Conservation (phyloP, 441 rosid species). For the Daphne laureola region DNA sequence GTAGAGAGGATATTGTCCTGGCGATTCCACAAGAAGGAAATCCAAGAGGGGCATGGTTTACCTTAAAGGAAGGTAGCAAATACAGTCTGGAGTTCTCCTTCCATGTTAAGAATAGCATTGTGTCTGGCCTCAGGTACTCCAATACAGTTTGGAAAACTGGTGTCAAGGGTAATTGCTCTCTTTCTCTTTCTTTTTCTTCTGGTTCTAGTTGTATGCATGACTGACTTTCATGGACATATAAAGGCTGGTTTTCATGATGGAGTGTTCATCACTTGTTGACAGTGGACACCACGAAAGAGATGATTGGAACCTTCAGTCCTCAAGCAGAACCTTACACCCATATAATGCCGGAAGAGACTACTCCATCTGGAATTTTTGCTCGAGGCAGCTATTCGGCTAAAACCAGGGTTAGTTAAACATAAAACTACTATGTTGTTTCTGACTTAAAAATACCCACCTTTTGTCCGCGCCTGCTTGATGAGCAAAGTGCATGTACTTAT, state of each 20-base stretch:
- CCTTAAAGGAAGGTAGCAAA: conserved; percentile 42
- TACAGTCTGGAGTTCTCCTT: conserved; percentile 40
- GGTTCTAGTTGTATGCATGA: not conserved
- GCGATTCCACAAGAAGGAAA: conserved; percentile 33
- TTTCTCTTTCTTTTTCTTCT: not conserved
- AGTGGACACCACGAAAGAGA: conserved; percentile 44
- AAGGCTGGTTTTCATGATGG: not conserved
- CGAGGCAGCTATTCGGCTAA: conserved; percentile 51
- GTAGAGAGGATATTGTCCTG: conserved; percentile 39
- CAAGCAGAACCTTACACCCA: conserved; percentile 48
- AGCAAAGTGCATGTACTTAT: no score
- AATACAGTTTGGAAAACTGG: conserved; percentile 52
- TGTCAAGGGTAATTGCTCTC: conserved; percentile 31
- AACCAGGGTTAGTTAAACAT: conserved; percentile 35
- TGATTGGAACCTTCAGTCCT: conserved; percentile 63
- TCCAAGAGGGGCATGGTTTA: conserved; percentile 43
- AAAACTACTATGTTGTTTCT: not conserved
- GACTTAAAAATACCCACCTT: no score
- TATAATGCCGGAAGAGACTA: conserved; percentile 46
- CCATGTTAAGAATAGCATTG: conserved; percentile 43
- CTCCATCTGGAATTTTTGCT: conserved; percentile 51
- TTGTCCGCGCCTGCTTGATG: no score
- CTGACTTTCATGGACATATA: not conserved
- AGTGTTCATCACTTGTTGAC: conserved; percentile 8
- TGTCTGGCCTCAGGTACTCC: conserved; percentile 42